Evolutionary conservation across 2,329 filamentous ascomycete genomes (phyloP).

Genomic region (Gnomoniopsis smithogilvyi): DNA sequence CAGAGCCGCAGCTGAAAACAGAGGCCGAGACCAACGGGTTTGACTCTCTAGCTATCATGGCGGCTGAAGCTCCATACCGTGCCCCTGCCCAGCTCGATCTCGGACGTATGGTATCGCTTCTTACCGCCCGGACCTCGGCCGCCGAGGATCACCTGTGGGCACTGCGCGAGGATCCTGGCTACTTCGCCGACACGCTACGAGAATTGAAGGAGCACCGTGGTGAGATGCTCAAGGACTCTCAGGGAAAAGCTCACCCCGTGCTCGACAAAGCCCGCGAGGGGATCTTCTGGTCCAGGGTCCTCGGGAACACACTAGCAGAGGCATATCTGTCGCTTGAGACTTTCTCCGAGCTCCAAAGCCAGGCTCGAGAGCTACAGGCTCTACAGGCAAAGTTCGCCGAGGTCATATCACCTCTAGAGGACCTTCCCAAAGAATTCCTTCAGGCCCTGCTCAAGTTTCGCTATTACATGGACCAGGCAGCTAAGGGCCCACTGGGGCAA

Average conservation of each 20-base stretch:
- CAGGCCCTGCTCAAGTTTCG: conserved; percentile 37
- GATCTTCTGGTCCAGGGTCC: conserved; percentile 37
- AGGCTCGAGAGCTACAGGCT: conserved; percentile 23
- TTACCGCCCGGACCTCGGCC: conserved; percentile 36
- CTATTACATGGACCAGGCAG: conserved; percentile 30
- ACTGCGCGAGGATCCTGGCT: conserved; percentile 56
- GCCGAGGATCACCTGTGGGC: conserved; percentile 53
- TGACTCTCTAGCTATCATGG: conserved; percentile 36
- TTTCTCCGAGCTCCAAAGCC: conserved; percentile 35
- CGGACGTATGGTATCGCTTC: conserved; percentile 37
- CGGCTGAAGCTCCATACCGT: conserved; percentile 51
- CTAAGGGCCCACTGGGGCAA: conserved; percentile 27
- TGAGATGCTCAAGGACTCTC: conserved; percentile 39
- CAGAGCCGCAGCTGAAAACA: conserved; percentile 32
- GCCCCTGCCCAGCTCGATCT: conserved; percentile 45
- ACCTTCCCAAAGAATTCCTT: conserved; percentile 38
- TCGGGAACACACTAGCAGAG: conserved; percentile 29
- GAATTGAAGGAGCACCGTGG: conserved; percentile 44
- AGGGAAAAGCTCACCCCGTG: conserved; percentile 28
- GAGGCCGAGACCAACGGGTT: conserved; percentile 30
- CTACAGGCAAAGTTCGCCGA: conserved; percentile 32
- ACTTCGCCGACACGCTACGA: conserved; percentile 44
- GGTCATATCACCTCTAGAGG: conserved; percentile 28
- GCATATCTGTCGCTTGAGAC: conserved; percentile 33
- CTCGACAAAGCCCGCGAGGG: conserved; percentile 15